Evolutionary conservation across 225 moss, liverwort and hornwort genomes (phyloP), one percentile per base, ranked within the genome.

Genomic region (Sphagnum contortum): DNA sequence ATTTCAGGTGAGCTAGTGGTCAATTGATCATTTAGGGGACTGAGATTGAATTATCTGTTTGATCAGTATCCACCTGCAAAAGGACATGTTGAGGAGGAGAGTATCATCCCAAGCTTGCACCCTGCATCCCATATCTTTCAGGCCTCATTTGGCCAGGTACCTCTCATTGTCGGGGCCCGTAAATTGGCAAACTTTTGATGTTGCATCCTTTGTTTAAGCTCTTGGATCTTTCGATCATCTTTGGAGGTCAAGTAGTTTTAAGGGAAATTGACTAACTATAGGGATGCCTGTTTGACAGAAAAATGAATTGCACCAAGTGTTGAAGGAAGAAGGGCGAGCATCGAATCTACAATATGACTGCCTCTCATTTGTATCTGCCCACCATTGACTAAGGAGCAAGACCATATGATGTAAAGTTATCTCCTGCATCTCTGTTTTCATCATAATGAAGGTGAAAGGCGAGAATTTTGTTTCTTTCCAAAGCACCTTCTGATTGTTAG

Each of bases 51-150:
- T 9, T 52, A 5, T 52, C 52, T 5, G 9, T 9, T 52, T 6
- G 52, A 52, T 9, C 52, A 52, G 6, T 9, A 52, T 5, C 52
- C 52, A 52, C 9, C 52, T 9, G 9, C 52, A 0, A 9, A 9
- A 52, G 55, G 13, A 44, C 3, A 14, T 47, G 64, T 58, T n/a
- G 56, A 71, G 65, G 71, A 64, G 58, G 65, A 51, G n/a, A 66
- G 57, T 44, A 64, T 71, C 44, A 65, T 71, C 14, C 71, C 71
- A 71, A 64, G 71, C 50, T 46, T 71, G 7, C 57, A 71, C 59
- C 71, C 71, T 14, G 57, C 71, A 50, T 64, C 71, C 12, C 52
- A 57, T 61, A 65, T 71, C n/a, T 65, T 71, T 58, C 64, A 71
- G 47, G 57, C 65, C 48, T 71, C 71, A 44, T 59, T 64, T 10